Percentiles rank a stretch among this genome's conserved stretches.
These are phyloP conservation scores for Flaveria ramosissima DNA, from an alignment of 129 eudicot genomes.

Conservation along the genomic window DNA sequence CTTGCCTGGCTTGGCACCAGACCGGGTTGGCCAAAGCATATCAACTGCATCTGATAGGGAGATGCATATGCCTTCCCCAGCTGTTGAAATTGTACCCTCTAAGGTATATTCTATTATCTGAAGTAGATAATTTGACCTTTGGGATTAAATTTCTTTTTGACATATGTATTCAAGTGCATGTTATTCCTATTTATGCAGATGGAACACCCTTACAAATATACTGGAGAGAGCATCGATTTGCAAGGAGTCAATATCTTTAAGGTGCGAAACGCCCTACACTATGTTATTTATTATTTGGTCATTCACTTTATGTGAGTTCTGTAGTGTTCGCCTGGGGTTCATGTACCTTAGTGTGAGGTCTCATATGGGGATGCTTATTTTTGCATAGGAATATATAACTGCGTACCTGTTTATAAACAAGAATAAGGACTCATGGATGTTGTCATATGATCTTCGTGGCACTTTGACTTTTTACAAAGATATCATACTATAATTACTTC, in stretches of 20 bases:
- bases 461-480: neutral
- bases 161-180: slow-evolving; percentile 11
- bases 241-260: slow-evolving; percentile 60
- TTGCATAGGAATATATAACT: neutral
- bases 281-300: neutral
- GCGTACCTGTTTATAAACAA: neutral
- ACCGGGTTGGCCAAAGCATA: slow-evolving; percentile 54
- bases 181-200: slow-evolving; percentile 40
- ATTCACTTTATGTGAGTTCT: slow-evolving; percentile 4
- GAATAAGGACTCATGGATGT: neutral
- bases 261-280: slow-evolving; percentile 31
- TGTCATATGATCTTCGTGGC: slow-evolving; percentile 1
- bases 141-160: neutral
- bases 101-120: slow-evolving; percentile 41
- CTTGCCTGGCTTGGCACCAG: slow-evolving; percentile 72
- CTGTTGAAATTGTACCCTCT: slow-evolving; percentile 83
- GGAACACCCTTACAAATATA: slow-evolving; percentile 61
- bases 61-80: slow-evolving; percentile 60
- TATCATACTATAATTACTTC: neutral
- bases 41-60: slow-evolving; percentile 62
- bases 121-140: slow-evolving; percentile 13
- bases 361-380: neutral
- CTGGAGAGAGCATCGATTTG: slow-evolving; percentile 64
- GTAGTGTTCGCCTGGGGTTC: neutral
- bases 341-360: neutral